Evolutionary conservation across 1,284 basidiomycete species (phyloP), one percentile per base, ranked within the genome.

Genomic region (Earliella scabrosa): DNA sequence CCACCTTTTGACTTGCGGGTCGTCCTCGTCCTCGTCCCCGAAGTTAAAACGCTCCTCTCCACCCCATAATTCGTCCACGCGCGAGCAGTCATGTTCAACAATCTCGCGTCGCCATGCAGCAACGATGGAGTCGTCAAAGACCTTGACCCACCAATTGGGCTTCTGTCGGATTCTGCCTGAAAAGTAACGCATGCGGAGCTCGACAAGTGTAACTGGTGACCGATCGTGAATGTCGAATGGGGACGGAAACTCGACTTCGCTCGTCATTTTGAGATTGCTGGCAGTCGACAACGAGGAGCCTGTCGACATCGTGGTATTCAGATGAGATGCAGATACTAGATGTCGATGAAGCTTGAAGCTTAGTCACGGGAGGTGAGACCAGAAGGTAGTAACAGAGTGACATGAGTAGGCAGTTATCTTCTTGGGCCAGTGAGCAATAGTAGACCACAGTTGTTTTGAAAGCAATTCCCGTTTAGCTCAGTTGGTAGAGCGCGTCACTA

Each of bases 401-500:
- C n/a, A n/a, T n/a, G n/a, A n/a, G n/a, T n/a, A n/a, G n/a, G n/a
- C n/a, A n/a, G n/a, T n/a, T n/a, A n/a, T n/a, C n/a, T n/a, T n/a
- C n/a, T n/a, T n/a, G n/a, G n/a, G n/a, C n/a, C n/a, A n/a, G n/a
- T n/a, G n/a, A n/a, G n/a, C n/a, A n/a, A n/a, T n/a, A n/a, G n/a
- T n/a, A n/a, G n/a, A n/a, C n/a, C n/a, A n/a, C n/a, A n/a, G n/a
- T n/a, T n/a, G n/a, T n/a, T n/a, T n/a, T n/a, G n/a, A n/a, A n/a
- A n/a, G n/a, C n/a, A n/a, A n/a, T n/a, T 67, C 68, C 65, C 65
- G 59, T 61, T 78, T 80, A 81, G 77, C 79, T 79, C 78, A 79
- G 78, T 75, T 80, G 78, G 79, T 81, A 81, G 77, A 80, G 77
- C 78, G 79, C 79, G 76, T 79, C 77, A 81, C 79, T 81, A 81